Evolutionary conservation across 805 yeast genomes (phyloP).

Genomic region (Brettanomyces sp.): DNA sequence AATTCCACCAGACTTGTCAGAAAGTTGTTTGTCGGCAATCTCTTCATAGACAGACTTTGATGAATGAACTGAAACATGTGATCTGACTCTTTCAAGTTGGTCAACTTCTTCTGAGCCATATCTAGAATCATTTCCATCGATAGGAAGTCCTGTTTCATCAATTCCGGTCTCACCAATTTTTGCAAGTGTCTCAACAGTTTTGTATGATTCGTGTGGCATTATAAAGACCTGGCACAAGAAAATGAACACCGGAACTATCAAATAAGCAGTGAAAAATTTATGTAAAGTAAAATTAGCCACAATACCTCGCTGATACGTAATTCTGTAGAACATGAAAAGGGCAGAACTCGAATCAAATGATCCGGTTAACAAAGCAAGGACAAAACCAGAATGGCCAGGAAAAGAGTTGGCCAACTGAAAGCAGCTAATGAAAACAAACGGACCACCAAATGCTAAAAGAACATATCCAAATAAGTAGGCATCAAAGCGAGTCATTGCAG

Average conservation of each 20-base stretch:
- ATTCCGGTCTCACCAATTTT: conserved; percentile 65
- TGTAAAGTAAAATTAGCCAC: conserved; percentile 33
- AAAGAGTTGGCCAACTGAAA: conserved; percentile 86
- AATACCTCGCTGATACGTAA: conserved; percentile 42
- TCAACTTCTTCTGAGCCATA: conserved; percentile 12
- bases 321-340: conserved; percentile 63
- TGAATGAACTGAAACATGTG: conserved; percentile 28
- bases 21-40: conserved; percentile 49
- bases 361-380: conserved; percentile 81
- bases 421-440: conserved; percentile 82
- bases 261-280: conserved; percentile 56
- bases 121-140: conserved; percentile 36
- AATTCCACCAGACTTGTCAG: conserved; percentile 50
- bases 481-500: conserved; percentile 32
- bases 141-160: conserved; percentile 57
- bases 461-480: conserved; percentile 69
- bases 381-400: conserved; percentile 72
- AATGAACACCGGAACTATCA: conserved; percentile 73
- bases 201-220: conserved; percentile 75
- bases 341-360: conserved; percentile 93
- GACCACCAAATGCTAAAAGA: conserved; percentile 81
- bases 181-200: conserved; percentile 58
- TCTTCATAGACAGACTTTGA: conserved; percentile 55
- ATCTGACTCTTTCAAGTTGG: conserved; percentile 11
- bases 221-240: conserved; percentile 61